These are phyloP conservation scores for Neofusicoccum ribis DNA, from an alignment of 2,329 filamentous ascomycete genomes.

Conservation along the genomic window DNA sequence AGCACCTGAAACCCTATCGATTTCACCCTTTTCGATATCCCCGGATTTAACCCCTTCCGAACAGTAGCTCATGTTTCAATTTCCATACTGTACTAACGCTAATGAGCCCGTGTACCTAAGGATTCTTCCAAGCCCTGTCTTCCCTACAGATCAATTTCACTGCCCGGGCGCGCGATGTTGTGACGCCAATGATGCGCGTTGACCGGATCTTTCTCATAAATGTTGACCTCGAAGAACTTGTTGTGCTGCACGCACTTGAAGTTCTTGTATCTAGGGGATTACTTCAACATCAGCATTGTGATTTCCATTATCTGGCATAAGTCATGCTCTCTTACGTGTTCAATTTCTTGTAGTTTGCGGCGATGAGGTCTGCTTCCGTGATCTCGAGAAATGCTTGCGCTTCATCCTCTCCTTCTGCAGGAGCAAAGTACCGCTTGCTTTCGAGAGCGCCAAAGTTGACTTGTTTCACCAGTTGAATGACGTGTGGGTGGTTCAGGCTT, in stretches of 20 bases:
- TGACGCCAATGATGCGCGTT: slow-evolving; percentile 49
- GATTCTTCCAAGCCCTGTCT: too few relatives aligned
- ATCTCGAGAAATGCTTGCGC: slow-evolving; percentile 36
- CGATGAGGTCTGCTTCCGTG: slow-evolving; percentile 40
- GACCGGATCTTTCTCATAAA: slow-evolving; percentile 50
- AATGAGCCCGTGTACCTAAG: too few relatives aligned
- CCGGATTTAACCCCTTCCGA: too few relatives aligned
- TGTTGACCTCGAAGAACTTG: slow-evolving; percentile 52
- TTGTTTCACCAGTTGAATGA: slow-evolving; percentile 47
- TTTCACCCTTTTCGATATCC: too few relatives aligned
- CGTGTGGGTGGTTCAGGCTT: slow-evolving; percentile 23
- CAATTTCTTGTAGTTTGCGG: slow-evolving; percentile 47
- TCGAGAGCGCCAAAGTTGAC: slow-evolving; percentile 49
- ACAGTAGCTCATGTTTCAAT: too few relatives aligned
- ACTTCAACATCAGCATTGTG: background rate
- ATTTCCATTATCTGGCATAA: background rate
- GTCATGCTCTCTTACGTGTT: slow-evolving; percentile 39
- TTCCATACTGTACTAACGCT: too few relatives aligned
- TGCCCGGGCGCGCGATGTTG: slow-evolving; percentile 44
- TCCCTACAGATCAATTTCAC: slow-evolving; percentile 40
- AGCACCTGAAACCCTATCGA: too few relatives aligned
- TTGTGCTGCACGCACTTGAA: slow-evolving; percentile 47
- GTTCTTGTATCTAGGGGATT: slow-evolving; percentile 47
- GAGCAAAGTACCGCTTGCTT: slow-evolving; percentile 46
- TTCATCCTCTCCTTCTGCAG: slow-evolving; percentile 4